Base-by-base conservation (phyloP, 257 asterid genomes). In the Ehretia macrophylla region DNA sequence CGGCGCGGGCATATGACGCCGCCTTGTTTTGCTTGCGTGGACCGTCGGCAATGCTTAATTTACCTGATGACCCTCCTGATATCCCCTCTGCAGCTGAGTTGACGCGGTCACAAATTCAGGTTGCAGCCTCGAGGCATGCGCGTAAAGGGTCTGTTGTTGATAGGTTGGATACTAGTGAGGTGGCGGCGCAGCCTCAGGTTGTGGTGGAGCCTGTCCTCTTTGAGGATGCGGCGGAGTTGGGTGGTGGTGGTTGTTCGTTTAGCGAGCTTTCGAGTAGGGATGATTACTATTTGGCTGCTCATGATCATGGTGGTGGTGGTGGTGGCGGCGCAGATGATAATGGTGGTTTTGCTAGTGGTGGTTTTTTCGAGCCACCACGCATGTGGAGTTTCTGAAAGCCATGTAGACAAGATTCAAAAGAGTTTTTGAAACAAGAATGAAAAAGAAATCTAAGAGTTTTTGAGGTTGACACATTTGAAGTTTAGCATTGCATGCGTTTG, bases 1-100 rank as follows among this genome's bases (percentile, higher is more conserved):
- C 94, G 5, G 94, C 84, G 8, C 37, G 88, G 54, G 96, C 96
- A 1, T 85, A 82, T 27, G 96, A 87, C 63, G 94, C 85, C 56
- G 96, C 91, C 32, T 85, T 71, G 0, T 70, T 73, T 65, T 87
- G 91, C 58, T 48, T 87, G 20, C 94, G 94, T 5, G 96, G 96
- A 38, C 59, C 67, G 1, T 32, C 88, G 11, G 83, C 91, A 12
- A 70, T 63, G 60, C 78, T 87, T 0, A 87, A 87, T 62, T 87
- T 87, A 11, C 94, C 94, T 0, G 66, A 71, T 3, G 79, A 80
- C 17, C 84, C 80, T 13, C 94, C 94, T 8, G 64, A 68, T 0
- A 78, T 82, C 39, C 57, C 38, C 0, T 56, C 73, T 0, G 68
- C 76, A 6, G 61, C 69, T 8, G 69, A 59, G 37, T 32, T 87